Conservation (phyloP, 768 basidiomycete genomes). For the Mycena leptocephala region DNA sequence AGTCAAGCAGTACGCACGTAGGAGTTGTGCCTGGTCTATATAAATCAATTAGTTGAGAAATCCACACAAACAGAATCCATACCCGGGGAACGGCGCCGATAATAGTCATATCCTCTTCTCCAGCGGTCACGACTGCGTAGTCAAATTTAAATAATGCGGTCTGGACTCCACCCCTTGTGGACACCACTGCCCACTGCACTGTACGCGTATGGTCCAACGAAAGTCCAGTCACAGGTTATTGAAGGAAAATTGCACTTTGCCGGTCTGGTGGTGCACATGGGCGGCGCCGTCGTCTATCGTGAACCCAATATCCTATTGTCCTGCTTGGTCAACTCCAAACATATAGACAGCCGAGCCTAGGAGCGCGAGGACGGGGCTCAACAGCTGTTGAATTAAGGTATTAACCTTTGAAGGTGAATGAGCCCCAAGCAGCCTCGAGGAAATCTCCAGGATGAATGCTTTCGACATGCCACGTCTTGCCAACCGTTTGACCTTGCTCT, state of each 20-base stretch:
- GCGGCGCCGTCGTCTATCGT: background rate
- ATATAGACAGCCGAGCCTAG: background rate
- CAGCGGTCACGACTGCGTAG: slow-evolving; percentile 25
- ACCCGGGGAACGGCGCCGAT: background rate
- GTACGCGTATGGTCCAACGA: background rate
- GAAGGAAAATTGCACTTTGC: slow-evolving; percentile 1
- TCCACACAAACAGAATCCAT: background rate
- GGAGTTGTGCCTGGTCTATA: too few species aligned
- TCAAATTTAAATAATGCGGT: too few species aligned
- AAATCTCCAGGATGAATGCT: too few species aligned
- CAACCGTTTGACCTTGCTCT: too few species aligned
- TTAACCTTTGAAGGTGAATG: too few species aligned
- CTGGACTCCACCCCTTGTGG: too few species aligned
- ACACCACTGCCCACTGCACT: too few species aligned
- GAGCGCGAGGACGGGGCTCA: background rate
- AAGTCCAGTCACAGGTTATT: slow-evolving; percentile 21
- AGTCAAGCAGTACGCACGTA: too few species aligned
- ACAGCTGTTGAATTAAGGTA: background rate
- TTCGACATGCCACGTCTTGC: too few species aligned
- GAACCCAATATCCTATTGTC: slow-evolving; percentile 13
- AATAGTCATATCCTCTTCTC: background rate
- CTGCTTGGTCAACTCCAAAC: slow-evolving; percentile 20
- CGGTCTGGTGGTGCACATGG: slow-evolving; percentile 11
- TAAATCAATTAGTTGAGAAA: too few species aligned
- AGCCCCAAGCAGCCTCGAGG: too few species aligned